Base-by-base conservation (phyloP, 495 filamentous ascomycete genomes). In the Tuber umbilicatum region DNA sequence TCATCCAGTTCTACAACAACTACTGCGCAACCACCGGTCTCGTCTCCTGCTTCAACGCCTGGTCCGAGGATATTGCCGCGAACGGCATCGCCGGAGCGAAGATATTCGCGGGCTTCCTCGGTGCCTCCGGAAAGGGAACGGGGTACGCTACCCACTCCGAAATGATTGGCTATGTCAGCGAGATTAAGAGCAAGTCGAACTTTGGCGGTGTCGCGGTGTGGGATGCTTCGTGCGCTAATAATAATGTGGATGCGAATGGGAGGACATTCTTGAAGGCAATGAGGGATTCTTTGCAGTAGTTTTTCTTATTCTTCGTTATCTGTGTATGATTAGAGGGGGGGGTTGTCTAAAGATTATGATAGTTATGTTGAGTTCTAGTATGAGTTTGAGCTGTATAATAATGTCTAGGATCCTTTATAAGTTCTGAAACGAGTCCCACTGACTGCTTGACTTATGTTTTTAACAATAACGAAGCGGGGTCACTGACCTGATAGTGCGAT, bases 1-100 rank as follows among this genome's bases (percentile, higher is more conserved):
- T 79, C 76, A 82, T 85, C 37, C 85, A 85, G 69, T 86, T 85
- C 71, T 86, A 86, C 43, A 86, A 86, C 73, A 86, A 86, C 50
- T 80, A 80, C 1, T 73, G 71, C 40, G 42, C 70, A 2, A n/a
- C 21, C 31, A 75, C 70, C 17, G 68, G 72, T 38, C 38, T 47
- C 16, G 74, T 37, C 21, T 75, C 72, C 55, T 72, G 42, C 47
- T 75, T 75, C 39, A 55, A 55, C 21, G 31, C 37, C 45, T 75
- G 74, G 74, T n/a, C 71, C 35, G 12, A 35, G 14, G 71, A 71
- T 45, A 60, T 75, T 23, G 38, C 39, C 6, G 38, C 23, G 5
- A 73, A 50, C 6, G 10, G 23, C 41, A 67, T 12, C 19, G 45
- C 35, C 37, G 60, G 40, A 38, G 31, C 55, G 4, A 75, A 75